Base-by-base conservation (phyloP, 345 rosid genomes). In the Sonneratia alba region DNA sequence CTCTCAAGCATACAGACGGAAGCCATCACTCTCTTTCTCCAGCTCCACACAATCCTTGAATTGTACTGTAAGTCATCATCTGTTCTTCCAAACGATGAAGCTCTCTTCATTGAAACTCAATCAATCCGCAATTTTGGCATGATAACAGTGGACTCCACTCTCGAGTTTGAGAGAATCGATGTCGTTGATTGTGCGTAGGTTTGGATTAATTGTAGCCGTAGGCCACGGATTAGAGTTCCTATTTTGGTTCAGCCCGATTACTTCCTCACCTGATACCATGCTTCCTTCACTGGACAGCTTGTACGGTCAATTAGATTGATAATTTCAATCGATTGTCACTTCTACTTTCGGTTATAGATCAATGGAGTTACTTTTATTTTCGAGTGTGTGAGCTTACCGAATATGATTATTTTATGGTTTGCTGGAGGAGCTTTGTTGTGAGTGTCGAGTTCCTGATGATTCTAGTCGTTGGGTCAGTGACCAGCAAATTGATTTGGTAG, bases 401-500 rank as follows among this genome's bases (percentile, higher is more conserved):
- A 40, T 8, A 2, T 40, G 43, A 8, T 40, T 40, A 12, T 51
- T 13, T 51, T 51, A 51, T 51, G 18, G 7, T 51, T 51, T 51
- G 18, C 56, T 51, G 56, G 56, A 13, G 56, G 15, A 51, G 12
- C 8, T 12, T 65, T 34, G 36, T 3, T 65, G 7, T 7, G 32
- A 1, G 32, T 27, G 32, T 27, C 32, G 32, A 27, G 21, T 65
- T 65, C 11, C 40, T 4, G 16, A 19, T 65, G 40, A 40, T 4
- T 32, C 57, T 37, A 5, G 40, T 18, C 56, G 36, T 24, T 19
- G 11, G 16, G 18, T 12, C 43, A 40, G 1, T 57, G 32, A 40
- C 66, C 51, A 57, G 43, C 53, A 14, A 57, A 36, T 74, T 36
- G 37, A 38, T 70, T 63, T 24, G 43, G 66, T 79, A 43, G 79